Conservation (phyloP, 495 filamentous ascomycete species). For the Hypomontagnella submonticulosa region DNA sequence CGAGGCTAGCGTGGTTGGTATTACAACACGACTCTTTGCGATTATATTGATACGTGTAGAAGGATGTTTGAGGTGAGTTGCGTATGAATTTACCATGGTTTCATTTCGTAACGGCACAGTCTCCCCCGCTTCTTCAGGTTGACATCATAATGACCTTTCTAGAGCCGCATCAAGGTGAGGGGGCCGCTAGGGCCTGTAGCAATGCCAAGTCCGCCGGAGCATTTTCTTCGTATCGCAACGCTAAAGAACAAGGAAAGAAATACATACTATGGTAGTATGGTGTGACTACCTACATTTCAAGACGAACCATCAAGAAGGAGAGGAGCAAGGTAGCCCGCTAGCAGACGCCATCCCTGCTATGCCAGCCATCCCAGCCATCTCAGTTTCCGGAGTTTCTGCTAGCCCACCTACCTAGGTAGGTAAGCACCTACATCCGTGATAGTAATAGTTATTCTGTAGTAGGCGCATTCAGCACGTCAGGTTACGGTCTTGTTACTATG, state of each 20-base stretch:
- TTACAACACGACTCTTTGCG: no score
- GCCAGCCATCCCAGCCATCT: constrained; percentile 17
- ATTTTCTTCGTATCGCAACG: constrained; percentile 17
- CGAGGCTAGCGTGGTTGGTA: no score
- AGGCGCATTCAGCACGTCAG: background rate
- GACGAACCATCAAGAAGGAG: constrained; percentile 8
- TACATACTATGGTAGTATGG: background rate
- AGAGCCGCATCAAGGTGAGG: constrained; percentile 27
- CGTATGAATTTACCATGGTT: no score
- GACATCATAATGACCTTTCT: constrained; percentile 33
- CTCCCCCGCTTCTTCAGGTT: constrained; percentile 21
- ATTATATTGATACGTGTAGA: no score
- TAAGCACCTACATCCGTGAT: no score
- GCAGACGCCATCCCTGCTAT: no score
- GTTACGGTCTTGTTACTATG: constrained; percentile 20
- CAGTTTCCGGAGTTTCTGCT: background rate
- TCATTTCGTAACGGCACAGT: background rate
- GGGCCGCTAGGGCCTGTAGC: constrained; percentile 14
- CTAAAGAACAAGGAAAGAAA: constrained; percentile 30
- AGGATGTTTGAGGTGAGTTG: no score
- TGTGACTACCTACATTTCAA: constrained; percentile 4
- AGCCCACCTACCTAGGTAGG: constrained; percentile 10
- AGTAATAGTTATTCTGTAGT: no score
- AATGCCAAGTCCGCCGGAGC: constrained; percentile 20
- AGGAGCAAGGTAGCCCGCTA: constrained; percentile 11